Evolutionary conservation across 371 early-diverging fungal genomes (phyloP).

Genomic region (Mucor velutinosus): DNA sequence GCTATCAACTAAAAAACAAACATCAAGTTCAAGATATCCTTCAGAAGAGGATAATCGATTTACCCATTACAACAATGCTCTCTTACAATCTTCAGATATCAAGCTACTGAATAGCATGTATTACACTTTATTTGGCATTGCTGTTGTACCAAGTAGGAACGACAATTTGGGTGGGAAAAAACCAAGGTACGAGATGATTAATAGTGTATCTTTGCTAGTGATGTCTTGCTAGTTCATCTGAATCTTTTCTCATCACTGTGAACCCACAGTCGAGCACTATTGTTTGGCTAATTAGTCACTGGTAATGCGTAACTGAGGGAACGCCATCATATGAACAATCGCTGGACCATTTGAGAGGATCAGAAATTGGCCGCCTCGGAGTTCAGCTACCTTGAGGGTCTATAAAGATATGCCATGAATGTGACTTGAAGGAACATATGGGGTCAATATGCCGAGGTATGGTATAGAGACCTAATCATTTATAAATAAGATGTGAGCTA

Average conservation of each 20-base stretch:
- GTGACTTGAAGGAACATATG: neutral
- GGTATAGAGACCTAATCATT: neutral
- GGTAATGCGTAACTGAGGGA: neutral
- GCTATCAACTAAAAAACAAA: too few relatives aligned
- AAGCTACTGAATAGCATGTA: neutral
- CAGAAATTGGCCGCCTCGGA: neutral
- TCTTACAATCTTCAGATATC: neutral
- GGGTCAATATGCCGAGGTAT: neutral
- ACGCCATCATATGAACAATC: neutral
- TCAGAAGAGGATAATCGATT: neutral
- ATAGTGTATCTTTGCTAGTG: neutral
- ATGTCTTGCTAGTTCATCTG: neutral
- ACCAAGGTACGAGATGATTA: conserved; percentile 2
- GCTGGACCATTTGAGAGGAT: neutral
- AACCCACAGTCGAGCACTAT: neutral
- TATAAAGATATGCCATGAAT: neutral
- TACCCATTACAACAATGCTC: neutral
- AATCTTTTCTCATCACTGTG: neutral
- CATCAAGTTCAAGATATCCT: neutral
- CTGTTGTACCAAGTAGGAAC: neutral
- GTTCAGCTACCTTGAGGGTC: neutral
- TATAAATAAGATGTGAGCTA: neutral
- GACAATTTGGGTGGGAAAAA: neutral
- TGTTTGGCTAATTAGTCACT: neutral
- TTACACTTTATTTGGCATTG: neutral